phyloP scores from a whole-genome alignment of 164 flowering plant genomes.

The Vitis rotundifolia region DNA sequence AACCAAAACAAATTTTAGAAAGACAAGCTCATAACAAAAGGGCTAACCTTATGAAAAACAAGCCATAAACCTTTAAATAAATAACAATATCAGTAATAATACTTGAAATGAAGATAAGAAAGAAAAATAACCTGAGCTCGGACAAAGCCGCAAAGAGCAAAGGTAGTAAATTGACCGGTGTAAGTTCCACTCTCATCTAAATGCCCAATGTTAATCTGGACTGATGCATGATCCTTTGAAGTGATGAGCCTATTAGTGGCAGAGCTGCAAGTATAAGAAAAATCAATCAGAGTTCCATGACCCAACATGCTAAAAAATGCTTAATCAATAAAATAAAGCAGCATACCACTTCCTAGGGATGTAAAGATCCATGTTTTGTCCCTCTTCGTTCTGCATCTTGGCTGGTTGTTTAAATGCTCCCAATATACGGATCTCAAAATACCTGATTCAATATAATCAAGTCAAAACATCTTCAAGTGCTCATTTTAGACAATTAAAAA shows the following conservation, averaged over 20 bases:
- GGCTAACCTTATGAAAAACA: too few relatives aligned
- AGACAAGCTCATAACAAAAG: too few relatives aligned
- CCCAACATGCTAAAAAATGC: too few relatives aligned
- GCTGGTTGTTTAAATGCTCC: constrained; percentile 6
- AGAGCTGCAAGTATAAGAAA: constrained; percentile 39
- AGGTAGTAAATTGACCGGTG: constrained; percentile 58
- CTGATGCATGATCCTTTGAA: constrained; percentile 82
- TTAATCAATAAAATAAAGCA: not conserved
- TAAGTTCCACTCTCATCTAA: constrained; percentile 67
- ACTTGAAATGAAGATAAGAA: too few relatives aligned
- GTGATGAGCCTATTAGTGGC: constrained; percentile 86
- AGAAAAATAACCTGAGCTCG: constrained; percentile 63
- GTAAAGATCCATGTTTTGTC: constrained; percentile 56
- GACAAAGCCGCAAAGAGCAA: constrained; percentile 75
- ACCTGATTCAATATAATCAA: not conserved
- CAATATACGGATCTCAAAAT: not conserved
- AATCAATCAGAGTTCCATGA: too few relatives aligned
- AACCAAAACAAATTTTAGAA: too few relatives aligned
- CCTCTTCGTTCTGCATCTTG: constrained; percentile 65
- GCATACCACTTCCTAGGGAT: constrained; percentile 59
- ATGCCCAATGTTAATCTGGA: constrained; percentile 78
- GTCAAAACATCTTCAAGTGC: not conserved
- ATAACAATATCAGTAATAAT: too few relatives aligned
- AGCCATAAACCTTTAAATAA: too few relatives aligned
- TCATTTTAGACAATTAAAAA: too few relatives aligned